Percentiles rank a stretch among this genome's conserved stretches.
Evolutionary conservation across 176 grass and related monocot species (phyloP).

Genomic region (Avena atlantica): DNA sequence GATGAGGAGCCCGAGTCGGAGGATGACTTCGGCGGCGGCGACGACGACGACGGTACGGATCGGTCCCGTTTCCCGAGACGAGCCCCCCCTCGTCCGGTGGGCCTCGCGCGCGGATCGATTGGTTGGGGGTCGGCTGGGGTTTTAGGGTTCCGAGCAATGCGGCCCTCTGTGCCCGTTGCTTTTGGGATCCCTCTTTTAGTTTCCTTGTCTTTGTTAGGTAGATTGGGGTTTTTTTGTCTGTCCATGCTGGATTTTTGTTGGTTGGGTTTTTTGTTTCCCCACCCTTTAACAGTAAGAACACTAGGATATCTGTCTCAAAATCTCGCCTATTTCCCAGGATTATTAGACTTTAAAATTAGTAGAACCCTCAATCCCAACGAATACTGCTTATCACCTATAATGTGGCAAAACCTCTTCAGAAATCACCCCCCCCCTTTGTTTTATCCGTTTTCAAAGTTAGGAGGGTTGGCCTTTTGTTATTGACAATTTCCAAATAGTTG

Average conservation of each 20-base stretch:
- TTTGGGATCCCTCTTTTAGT: background rate
- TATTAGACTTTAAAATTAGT: background rate
- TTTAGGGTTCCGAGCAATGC: conserved; percentile 34
- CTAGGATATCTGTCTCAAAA: background rate
- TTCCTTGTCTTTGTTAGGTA: conserved; percentile 4
- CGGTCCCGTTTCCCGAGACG: background rate
- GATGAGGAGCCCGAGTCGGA: conserved; percentile 46
- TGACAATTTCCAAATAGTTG: conserved; percentile 15
- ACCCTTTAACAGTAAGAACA: background rate
- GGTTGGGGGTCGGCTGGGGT: conserved; percentile 8
- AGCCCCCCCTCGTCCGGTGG: background rate
- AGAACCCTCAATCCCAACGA: background rate
- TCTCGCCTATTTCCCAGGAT: background rate
- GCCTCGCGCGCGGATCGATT: background rate
- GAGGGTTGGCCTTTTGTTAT: background rate
- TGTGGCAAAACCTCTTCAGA: background rate
- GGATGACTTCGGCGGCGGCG: conserved; percentile 35
- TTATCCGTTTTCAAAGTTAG: background rate
- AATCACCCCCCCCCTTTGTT: background rate
- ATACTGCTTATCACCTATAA: too few species aligned
- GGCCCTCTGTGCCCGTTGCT: background rate
- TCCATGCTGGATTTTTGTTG: background rate
- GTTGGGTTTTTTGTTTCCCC: background rate
- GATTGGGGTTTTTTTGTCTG: background rate
- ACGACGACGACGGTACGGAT: conserved; percentile 40